These are phyloP conservation scores for Trametes sanguinea DNA, from an alignment of 768 basidiomycete species.

Conservation along the genomic window DNA sequence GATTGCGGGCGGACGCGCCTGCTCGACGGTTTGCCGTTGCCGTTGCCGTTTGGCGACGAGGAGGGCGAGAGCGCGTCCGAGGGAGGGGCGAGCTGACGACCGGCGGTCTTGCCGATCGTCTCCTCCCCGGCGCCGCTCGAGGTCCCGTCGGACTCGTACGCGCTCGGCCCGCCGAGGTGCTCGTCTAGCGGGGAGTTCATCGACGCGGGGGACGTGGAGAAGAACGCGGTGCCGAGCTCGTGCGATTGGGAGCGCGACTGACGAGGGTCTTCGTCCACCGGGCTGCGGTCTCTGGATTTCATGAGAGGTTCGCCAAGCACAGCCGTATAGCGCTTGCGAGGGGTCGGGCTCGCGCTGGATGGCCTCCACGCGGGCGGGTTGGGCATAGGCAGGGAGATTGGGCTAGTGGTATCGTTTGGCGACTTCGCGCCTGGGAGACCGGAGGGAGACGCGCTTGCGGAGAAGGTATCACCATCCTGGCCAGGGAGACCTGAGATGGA, in stretches of 20 bases:
- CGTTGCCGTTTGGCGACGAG: slow-evolving; percentile 26
- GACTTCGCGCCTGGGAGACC: slow-evolving; percentile 26
- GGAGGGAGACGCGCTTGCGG: slow-evolving; percentile 21
- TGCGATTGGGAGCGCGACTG: slow-evolving; percentile 29
- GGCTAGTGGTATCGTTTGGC: slow-evolving; percentile 25
- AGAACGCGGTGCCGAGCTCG: slow-evolving; percentile 44
- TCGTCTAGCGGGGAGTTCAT: slow-evolving; percentile 27
- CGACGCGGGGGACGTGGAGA: slow-evolving; percentile 42
- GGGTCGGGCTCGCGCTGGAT: slow-evolving; percentile 64
- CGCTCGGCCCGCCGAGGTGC: not conserved
- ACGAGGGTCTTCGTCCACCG: slow-evolving; percentile 33
- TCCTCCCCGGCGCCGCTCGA: slow-evolving; percentile 48
- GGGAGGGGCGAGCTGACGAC: slow-evolving; percentile 29
- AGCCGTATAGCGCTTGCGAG: slow-evolving; percentile 82
- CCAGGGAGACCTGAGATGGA: slow-evolving; percentile 52
- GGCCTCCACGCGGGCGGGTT: slow-evolving; percentile 43
- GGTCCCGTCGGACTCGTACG: slow-evolving; percentile 41
- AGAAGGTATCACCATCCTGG: slow-evolving; percentile 19
- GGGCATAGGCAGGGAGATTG: slow-evolving; percentile 44
- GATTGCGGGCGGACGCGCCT: slow-evolving; percentile 55
- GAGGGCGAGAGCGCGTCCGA: slow-evolving; percentile 27
- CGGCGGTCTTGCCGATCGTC: slow-evolving; percentile 59
- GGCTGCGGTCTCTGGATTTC: slow-evolving; percentile 28
- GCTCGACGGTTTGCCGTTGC: slow-evolving; percentile 28
- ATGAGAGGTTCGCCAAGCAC: slow-evolving; percentile 77